phyloP scores from a whole-genome alignment of 2,329 filamentous ascomycete genomes.

The Hypoxylon sp. region DNA sequence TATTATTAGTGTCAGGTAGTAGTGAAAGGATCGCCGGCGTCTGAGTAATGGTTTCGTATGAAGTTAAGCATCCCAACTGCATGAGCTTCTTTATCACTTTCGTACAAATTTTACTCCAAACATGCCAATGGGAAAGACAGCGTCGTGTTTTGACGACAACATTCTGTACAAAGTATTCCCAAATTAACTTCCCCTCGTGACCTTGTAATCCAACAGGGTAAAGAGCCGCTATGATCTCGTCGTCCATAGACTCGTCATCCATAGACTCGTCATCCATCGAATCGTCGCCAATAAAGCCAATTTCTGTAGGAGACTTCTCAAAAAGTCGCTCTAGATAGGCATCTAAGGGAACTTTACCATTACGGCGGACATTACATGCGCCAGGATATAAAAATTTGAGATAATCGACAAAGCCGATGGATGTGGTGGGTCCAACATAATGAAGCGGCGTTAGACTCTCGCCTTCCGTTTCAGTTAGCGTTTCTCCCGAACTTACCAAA shows the following conservation, averaged over 20 bases:
- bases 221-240: no score
- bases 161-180: no score
- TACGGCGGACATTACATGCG: neutral
- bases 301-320: no score
- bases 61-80: neutral
- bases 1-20: neutral
- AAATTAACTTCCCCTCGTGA: no score
- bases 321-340: slow-evolving; percentile 12
- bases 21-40: slow-evolving; percentile 1
- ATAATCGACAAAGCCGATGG: slow-evolving; percentile 15
- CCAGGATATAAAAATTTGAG: slow-evolving; percentile 18
- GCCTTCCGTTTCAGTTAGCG: neutral
- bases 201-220: no score
- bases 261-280: no score
- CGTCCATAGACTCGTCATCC: no score
- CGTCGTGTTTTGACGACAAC: no score
- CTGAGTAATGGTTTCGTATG: slow-evolving; percentile 2
- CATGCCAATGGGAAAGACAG: no score
- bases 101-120: no score
- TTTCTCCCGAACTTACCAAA: neutral
- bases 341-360: slow-evolving; percentile 11
- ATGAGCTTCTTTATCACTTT: neutral
- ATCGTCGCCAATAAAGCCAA: no score
- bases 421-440: neutral
- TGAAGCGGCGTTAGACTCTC: slow-evolving; percentile 3